Evolutionary conservation across 1,284 basidiomycete genomes (phyloP), one percentile per base, ranked within the genome.

Genomic region (Takashimella tepidaria): DNA sequence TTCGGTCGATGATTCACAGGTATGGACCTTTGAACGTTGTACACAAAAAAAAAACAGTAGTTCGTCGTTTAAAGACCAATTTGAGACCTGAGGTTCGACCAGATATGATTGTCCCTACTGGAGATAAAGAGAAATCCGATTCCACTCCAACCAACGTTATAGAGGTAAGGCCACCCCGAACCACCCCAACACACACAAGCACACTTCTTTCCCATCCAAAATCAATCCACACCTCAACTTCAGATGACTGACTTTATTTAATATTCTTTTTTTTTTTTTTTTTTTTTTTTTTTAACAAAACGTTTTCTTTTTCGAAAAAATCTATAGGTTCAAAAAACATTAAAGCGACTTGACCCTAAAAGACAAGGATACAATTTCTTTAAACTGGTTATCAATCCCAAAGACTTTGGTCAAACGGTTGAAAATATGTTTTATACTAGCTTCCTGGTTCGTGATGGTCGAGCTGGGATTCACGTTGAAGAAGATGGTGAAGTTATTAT

Each of bases 351-450:
- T 10, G 72, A 69, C 44, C 62, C 59, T 2, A 40, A 54, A 2
- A 48, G 60, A 25, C 24, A 66, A 41, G 78, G 53, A 49, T 70
- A 60, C 65, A 78, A 71, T 53, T 78, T 72, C 48, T 80, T 81
- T 69, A 46, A 66, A 20, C 77, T 81, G 56, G 72, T 79, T 31
- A 63, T 80, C 50, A 77, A 81, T 56, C 80, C 80, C 2, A 49
- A 73, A 4, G 77, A 76, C 51, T 81, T 78, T 56, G 68, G 72
- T 20, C 79, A 80, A 50, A 78, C 78, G 1, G 77, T 81, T 45
- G 81, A 82, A 58, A 82, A 82, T 57, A 64, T 79, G 51, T 82
- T 82, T 60, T 81, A 79, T 62, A 72, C 79, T 31, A 78, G 77
- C 48, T 82, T 82, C 59, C 64, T 82, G 27, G 69, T 81, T 21